Evolutionary conservation across 805 yeast genomes (phyloP).

Genomic region (Kodamaea kaohsiungensis): DNA sequence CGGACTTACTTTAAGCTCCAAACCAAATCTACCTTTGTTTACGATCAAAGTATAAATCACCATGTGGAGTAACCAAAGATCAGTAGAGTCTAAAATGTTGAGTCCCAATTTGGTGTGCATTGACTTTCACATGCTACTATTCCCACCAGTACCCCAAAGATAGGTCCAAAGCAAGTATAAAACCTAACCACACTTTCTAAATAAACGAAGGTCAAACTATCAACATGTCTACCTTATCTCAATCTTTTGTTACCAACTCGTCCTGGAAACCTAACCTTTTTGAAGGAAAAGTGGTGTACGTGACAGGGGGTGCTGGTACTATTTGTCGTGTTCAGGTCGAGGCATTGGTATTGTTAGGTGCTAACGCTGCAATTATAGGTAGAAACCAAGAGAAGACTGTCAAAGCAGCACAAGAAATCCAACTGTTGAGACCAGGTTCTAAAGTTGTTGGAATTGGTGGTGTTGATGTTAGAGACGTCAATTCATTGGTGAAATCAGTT

Average conservation of each 20-base stretch:
- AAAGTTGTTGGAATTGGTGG: constrained; percentile 23
- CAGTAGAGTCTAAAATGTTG: not conserved
- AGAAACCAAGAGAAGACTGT: constrained; percentile 25
- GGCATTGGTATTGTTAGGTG: constrained; percentile 28
- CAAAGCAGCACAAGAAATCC: constrained; percentile 24
- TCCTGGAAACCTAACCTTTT: constrained; percentile 27
- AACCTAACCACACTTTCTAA: not conserved
- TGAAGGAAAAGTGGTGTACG: constrained; percentile 29
- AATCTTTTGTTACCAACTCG: constrained; percentile 18
- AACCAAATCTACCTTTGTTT: not conserved
- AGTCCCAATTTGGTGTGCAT: not conserved
- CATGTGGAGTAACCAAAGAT: not conserved
- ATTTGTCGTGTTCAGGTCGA: constrained; percentile 30
- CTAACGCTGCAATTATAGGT: constrained; percentile 29
- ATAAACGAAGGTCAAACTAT: too few species aligned
- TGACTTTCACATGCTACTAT: not conserved
- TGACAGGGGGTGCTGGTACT: constrained; percentile 33
- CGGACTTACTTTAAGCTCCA: not conserved
- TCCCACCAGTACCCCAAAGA: not conserved
- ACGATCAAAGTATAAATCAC: too few species aligned
- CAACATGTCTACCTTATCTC: constrained; percentile 14
- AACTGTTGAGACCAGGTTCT: constrained; percentile 23
- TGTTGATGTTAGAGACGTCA: constrained; percentile 25
- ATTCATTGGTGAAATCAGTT: constrained; percentile 23
- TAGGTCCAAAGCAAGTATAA: not conserved